phyloP scores from a whole-genome alignment of 2,329 filamentous ascomycete genomes.

The Ceratocystiopsis brevicomis region DNA sequence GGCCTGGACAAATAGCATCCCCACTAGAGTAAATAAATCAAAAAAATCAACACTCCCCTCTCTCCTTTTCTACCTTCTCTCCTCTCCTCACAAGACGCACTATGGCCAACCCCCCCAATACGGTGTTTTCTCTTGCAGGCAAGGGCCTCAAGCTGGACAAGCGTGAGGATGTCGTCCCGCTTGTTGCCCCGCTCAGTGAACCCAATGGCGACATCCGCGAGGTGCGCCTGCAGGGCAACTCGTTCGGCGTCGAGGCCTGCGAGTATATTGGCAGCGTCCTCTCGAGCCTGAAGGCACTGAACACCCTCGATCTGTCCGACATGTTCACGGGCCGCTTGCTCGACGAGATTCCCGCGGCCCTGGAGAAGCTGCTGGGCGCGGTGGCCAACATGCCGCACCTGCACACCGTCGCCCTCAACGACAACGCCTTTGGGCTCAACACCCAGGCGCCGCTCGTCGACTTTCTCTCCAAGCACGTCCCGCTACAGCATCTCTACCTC shows the following conservation, averaged over 20 bases:
- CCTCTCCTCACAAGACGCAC: no score
- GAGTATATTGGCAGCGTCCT: slow-evolving; percentile 70
- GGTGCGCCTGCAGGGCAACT: slow-evolving; percentile 76
- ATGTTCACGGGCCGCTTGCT: slow-evolving; percentile 93
- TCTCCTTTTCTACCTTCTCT: no score
- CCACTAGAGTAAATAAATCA: no score
- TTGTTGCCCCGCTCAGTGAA: slow-evolving; percentile 36
- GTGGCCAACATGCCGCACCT: slow-evolving; percentile 73
- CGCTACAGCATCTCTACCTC: slow-evolving; percentile 82
- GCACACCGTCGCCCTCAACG: slow-evolving; percentile 84
- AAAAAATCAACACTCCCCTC: no score
- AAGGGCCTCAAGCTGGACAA: slow-evolving; percentile 85
- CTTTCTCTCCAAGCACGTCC: slow-evolving; percentile 74
- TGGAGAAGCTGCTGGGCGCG: slow-evolving; percentile 68
- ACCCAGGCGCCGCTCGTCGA: slow-evolving; percentile 82
- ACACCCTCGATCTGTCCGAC: slow-evolving; percentile 80
- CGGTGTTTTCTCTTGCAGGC: slow-evolving; percentile 71
- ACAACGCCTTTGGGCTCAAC: slow-evolving; percentile 95
- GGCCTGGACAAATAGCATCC: no score
- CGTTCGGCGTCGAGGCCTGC: slow-evolving; percentile 73
- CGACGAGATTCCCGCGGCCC: slow-evolving; percentile 79
- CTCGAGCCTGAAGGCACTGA: slow-evolving; percentile 63
- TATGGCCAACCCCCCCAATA: slow-evolving; percentile 22
- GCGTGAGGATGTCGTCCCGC: slow-evolving; percentile 64
- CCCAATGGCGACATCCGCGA: slow-evolving; percentile 51